phyloP scores from a whole-genome alignment of 2,329 filamentous ascomycete genomes.

The Berkeleyomyces rouxiae region DNA sequence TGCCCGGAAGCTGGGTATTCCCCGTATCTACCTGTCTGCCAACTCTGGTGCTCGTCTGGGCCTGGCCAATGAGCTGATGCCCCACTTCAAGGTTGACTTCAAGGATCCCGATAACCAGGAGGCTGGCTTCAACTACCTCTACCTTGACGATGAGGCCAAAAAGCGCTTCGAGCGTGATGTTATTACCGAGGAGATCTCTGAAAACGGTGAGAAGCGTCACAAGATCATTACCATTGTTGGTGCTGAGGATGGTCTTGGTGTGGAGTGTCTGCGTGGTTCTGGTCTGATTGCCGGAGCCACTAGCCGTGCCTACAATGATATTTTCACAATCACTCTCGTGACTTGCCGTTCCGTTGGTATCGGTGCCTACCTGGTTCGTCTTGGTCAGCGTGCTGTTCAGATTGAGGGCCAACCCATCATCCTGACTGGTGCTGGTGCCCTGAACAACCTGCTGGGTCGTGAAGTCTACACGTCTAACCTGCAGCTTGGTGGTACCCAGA shows the following conservation, averaged over 20 bases:
- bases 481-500: constrained; percentile 98
- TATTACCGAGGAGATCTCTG: constrained; percentile 69
- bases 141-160: constrained; percentile 75
- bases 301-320: constrained; percentile 92
- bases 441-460: constrained; percentile 95
- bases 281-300: constrained; percentile 97
- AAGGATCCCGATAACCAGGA: constrained; percentile 70
- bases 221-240: constrained; percentile 90
- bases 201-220: constrained; percentile 78
- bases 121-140: constrained; percentile 90
- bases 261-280: constrained; percentile 91
- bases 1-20: constrained; percentile 83
- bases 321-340: constrained; percentile 94
- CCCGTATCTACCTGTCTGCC: constrained; percentile 91
- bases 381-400: constrained; percentile 95
- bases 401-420: constrained; percentile 99
- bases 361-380: constrained; percentile 93
- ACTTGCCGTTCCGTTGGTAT: constrained; percentile 98
- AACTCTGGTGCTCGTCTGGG: constrained; percentile 97
- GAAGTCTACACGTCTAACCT: constrained; percentile 98
- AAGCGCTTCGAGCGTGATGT: constrained; percentile 60
- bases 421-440: constrained; percentile 85
- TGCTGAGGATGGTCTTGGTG: constrained; percentile 87
- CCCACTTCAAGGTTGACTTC: constrained; percentile 94
- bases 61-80: constrained; percentile 90